phyloP scores from a whole-genome alignment of 1,284 basidiomycete genomes.

The Pholiota adiposa region DNA sequence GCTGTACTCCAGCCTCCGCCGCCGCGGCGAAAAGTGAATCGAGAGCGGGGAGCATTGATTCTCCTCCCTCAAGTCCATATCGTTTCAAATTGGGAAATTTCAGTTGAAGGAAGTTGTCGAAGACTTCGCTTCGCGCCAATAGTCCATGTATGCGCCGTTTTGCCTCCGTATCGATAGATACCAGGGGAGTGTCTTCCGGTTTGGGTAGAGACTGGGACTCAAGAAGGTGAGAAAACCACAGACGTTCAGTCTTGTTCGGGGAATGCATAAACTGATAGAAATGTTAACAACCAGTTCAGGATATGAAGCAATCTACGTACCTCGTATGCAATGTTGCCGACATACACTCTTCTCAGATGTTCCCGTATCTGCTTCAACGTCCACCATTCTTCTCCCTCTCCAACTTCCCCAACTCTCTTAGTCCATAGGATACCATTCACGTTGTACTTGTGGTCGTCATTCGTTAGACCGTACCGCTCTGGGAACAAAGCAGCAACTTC shows the following conservation, averaged over 20 bases:
- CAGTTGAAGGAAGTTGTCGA: conserved; percentile 81
- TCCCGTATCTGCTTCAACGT: conserved; percentile 69
- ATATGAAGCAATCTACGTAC: conserved; percentile 25
- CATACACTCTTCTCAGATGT: conserved; percentile 76
- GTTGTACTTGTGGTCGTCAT: conserved; percentile 60
- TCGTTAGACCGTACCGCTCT: conserved; percentile 72
- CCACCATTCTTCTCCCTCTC: conserved; percentile 62
- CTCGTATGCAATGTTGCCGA: conserved; percentile 85
- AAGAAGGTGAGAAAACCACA: conserved; percentile 86
- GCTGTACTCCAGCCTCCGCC: conserved; percentile 66
- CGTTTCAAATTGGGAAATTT: conserved; percentile 87
- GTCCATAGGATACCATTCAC: conserved; percentile 85
- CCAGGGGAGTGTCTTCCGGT: conserved; percentile 35
- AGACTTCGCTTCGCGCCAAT: conserved; percentile 75
- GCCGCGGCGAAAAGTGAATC: conserved; percentile 76
- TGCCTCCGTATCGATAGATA: conserved; percentile 39
- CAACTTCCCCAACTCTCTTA: conserved; percentile 46
- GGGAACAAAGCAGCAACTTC: conserved; percentile 84
- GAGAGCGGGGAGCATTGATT: conserved; percentile 87
- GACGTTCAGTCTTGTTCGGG: conserved; percentile 75
- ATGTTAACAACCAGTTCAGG: neutral
- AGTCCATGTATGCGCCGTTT: conserved; percentile 68
- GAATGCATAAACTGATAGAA: conserved; percentile 75
- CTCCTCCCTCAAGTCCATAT: conserved; percentile 87
- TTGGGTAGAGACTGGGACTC: conserved; percentile 61